A percentile compares a stretch with the other conserved stretches of the same genome.
phyloP scores from a whole-genome alignment of 2,329 filamentous ascomycete genomes.

The Aspergillus sp. region DNA sequence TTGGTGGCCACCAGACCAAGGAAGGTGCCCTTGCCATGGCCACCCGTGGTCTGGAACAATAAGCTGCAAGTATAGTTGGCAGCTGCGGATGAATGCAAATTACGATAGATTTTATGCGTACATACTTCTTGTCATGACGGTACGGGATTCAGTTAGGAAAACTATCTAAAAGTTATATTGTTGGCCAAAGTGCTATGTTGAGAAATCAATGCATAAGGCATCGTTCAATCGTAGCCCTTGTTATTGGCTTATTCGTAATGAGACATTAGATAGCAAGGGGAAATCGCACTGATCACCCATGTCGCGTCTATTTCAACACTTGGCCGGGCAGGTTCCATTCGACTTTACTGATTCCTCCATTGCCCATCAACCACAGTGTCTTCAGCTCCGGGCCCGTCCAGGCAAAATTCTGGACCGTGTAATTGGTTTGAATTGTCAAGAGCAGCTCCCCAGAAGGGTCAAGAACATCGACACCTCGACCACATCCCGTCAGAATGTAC shows the following conservation, averaged over 20 bases:
- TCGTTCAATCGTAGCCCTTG: background rate
- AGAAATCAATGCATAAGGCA: background rate
- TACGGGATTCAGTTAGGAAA: background rate
- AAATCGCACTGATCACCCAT: background rate
- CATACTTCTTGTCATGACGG: background rate
- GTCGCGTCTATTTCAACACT: slow-evolving; percentile 18
- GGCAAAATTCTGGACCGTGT: slow-evolving; percentile 48
- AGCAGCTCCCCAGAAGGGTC: slow-evolving; percentile 42
- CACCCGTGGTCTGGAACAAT: slow-evolving; percentile 38
- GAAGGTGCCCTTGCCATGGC: slow-evolving; percentile 89
- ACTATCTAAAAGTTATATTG: background rate
- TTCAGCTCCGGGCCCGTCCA: slow-evolving; percentile 44
- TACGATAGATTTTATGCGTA: background rate
- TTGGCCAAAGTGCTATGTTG: background rate
- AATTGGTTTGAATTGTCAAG: slow-evolving; percentile 46
- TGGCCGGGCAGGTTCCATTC: slow-evolving; percentile 41
- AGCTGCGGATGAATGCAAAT: background rate
- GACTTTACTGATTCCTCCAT: slow-evolving; percentile 42
- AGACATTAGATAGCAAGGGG: background rate
- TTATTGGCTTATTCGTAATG: background rate
- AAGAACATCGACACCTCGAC: slow-evolving; percentile 44
- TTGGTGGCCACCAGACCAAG: slow-evolving; percentile 90
- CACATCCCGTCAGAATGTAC: slow-evolving; percentile 43
- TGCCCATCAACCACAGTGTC: slow-evolving; percentile 45
- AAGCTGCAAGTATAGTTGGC: background rate